A percentile compares a stretch with the other conserved stretches of the same genome.
Evolutionary conservation across 495 filamentous ascomycete genomes (phyloP).

Genomic region (Staphylotrichum longicolle): DNA sequence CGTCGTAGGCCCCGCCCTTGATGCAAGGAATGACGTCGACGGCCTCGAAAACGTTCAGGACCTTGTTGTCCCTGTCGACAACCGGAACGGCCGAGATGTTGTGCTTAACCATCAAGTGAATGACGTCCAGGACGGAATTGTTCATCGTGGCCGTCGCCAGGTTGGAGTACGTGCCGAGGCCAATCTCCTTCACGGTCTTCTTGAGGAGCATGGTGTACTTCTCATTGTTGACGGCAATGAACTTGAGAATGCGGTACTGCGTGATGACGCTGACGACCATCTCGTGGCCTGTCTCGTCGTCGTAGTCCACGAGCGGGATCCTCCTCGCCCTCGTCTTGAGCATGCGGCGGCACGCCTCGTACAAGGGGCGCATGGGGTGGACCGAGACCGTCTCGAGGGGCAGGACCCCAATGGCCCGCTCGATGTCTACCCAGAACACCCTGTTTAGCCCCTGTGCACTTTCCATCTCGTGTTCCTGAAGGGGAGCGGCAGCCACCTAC

Average conservation of each 20-base stretch:
- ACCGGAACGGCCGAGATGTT: conserved; percentile 96
- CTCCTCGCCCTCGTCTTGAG: conserved; percentile 86
- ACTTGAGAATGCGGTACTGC: conserved; percentile 97
- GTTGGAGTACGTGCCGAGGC: conserved; percentile 78
- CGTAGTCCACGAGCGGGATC: conserved; percentile 90
- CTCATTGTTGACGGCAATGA: conserved; percentile 93
- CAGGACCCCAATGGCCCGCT: conserved; percentile 84
- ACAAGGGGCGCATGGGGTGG: conserved; percentile 82
- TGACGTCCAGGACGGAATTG: conserved; percentile 91
- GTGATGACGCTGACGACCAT: conserved; percentile 97
- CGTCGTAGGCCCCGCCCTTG: conserved; percentile 89
- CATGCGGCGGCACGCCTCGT: conserved; percentile 94
- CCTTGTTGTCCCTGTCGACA: conserved; percentile 71
- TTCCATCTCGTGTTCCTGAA: conserved; percentile 2
- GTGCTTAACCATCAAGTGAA: conserved; percentile 86
- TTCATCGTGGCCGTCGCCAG: conserved; percentile 85
- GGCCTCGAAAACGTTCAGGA: conserved; percentile 96
- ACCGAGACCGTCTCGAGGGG: conserved; percentile 96
- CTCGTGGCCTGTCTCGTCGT: conserved; percentile 89
- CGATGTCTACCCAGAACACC: conserved; percentile 65
- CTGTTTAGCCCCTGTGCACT: conserved; percentile 7
- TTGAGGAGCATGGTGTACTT: conserved; percentile 83
- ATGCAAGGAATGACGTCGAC: conserved; percentile 97
- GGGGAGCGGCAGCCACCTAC: conserved; percentile 46
- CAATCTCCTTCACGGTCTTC: conserved; percentile 82